These are phyloP conservation scores for Beauveria pseudobassiana DNA, from an alignment of 2,329 filamentous ascomycete genomes.

Conservation along the genomic window DNA sequence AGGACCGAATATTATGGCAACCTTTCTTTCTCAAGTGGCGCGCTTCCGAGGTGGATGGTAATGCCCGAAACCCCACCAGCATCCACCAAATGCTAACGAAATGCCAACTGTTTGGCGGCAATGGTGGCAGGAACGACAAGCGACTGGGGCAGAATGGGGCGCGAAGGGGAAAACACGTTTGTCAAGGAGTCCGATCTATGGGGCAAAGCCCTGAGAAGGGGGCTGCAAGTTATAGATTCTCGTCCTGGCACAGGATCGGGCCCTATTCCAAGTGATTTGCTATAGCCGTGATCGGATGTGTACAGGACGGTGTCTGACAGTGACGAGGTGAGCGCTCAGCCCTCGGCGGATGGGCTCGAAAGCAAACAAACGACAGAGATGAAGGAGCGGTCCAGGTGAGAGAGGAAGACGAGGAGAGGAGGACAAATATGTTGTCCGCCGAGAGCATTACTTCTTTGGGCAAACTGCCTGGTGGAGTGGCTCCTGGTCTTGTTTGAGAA, in stretches of 20 bases:
- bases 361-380: constrained; percentile 7
- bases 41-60: constrained; percentile 5
- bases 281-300: background rate
- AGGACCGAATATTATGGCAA: background rate
- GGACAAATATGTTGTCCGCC: constrained; percentile 10
- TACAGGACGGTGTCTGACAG: background rate
- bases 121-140: background rate
- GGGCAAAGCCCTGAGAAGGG: background rate
- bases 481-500: constrained; percentile 3
- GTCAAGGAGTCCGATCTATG: constrained; percentile 1
- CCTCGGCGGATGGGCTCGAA: background rate
- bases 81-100: constrained; percentile 3
- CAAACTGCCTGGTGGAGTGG: constrained; percentile 5
- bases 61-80: constrained; percentile 5
- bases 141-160: constrained; percentile 1
- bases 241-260: background rate
- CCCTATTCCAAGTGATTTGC: background rate
- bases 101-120: background rate
- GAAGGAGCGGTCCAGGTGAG: background rate
- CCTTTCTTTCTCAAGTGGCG: background rate
- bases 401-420: background rate
- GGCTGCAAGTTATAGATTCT: background rate
- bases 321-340: background rate
- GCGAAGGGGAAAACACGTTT: background rate
- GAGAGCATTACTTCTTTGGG: constrained; percentile 11